Percentiles rank a stretch among this genome's conserved stretches.
Evolutionary conservation across 176 grass and related monocot species (phyloP).

Genomic region (Areca catechu): DNA sequence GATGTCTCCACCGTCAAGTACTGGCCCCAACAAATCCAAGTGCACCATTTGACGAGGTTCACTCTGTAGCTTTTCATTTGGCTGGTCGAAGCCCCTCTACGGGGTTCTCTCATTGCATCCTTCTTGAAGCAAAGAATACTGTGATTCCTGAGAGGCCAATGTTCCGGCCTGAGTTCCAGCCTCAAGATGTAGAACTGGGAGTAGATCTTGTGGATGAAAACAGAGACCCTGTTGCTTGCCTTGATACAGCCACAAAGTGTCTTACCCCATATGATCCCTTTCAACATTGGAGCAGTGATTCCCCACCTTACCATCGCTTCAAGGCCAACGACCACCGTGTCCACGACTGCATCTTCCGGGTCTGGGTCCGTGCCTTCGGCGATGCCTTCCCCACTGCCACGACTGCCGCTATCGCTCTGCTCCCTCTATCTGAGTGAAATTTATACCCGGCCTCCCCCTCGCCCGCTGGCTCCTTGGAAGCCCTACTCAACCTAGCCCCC

Average conservation of each 20-base stretch:
- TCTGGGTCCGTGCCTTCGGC: no score
- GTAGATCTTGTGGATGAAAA: slow-evolving; percentile 48
- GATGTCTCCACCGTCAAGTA: slow-evolving; percentile 58
- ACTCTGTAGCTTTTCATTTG: slow-evolving; percentile 52
- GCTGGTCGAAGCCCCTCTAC: slow-evolving; percentile 57
- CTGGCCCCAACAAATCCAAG: slow-evolving; percentile 25
- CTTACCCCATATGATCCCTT: slow-evolving; percentile 40
- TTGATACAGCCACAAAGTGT: slow-evolving; percentile 32
- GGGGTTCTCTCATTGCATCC: slow-evolving; percentile 43
- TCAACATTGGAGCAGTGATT: slow-evolving; percentile 21
- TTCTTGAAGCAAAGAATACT: slow-evolving; percentile 50
- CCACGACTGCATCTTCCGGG: no score
- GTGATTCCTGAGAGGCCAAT: slow-evolving; percentile 82
- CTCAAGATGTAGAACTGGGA: slow-evolving; percentile 63
- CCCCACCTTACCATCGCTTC: no score
- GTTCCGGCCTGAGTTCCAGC: slow-evolving; percentile 76
- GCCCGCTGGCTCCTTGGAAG: no score
- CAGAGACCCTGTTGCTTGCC: slow-evolving; percentile 47
- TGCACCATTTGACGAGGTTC: slow-evolving; percentile 62
- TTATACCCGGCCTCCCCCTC: no score
- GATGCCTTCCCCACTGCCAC: no score
- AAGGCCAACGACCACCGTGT: no score
- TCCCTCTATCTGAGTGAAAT: no score
- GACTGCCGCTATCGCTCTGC: no score
- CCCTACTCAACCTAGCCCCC: no score